phyloP scores from a whole-genome alignment of 768 basidiomycete genomes.

The Coprinopsis strossmayeri region DNA sequence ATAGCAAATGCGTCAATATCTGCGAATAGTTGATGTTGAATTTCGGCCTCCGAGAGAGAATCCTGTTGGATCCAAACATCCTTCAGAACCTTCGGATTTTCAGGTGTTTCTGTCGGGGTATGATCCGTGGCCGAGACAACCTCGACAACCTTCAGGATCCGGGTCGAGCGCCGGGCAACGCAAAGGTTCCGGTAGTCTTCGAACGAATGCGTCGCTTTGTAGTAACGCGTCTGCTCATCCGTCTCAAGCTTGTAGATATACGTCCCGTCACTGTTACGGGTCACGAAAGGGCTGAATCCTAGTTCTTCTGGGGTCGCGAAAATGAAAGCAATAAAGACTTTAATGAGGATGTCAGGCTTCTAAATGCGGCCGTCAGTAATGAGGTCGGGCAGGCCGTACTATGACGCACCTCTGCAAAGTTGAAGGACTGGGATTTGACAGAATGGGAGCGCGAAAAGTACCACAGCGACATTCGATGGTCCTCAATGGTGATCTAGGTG shows the following conservation, averaged over 20 bases:
- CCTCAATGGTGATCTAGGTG: slow-evolving; percentile 9
- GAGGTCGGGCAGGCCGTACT: background rate
- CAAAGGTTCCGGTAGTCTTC: background rate
- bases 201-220: background rate
- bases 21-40: background rate
- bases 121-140: background rate
- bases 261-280: background rate
- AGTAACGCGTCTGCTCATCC: background rate
- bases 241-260: background rate
- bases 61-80: background rate
- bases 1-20: background rate
- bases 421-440: slow-evolving; percentile 3
- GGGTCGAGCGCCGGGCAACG: background rate
- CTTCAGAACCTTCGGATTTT: background rate
- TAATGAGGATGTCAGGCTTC: background rate
- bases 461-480: slow-evolving; percentile 1
- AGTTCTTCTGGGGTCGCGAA: background rate
- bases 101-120: background rate
- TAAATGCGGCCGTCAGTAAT: background rate
- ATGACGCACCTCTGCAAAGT: background rate
- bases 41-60: background rate
- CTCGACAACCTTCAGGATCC: background rate
- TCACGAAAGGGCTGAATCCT: background rate
- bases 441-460: slow-evolving; percentile 10
- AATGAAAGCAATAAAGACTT: slow-evolving; percentile 7